These are phyloP conservation scores for Camellia sinensis DNA, from an alignment of 148 eudicot genomes.

Conservation along the genomic window DNA sequence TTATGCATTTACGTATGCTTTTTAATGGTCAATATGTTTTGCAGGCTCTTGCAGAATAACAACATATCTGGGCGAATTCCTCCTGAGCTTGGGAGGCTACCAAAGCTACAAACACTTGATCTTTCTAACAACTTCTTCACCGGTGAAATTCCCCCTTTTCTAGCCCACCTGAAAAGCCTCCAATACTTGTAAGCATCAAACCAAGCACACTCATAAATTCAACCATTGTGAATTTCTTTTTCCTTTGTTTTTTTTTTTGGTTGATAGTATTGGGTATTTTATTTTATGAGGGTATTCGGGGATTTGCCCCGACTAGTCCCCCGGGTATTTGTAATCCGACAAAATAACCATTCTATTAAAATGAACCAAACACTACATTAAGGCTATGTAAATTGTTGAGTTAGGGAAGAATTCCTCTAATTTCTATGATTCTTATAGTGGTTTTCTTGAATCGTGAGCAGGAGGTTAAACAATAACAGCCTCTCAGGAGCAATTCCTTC, in stretches of 20 bases:
- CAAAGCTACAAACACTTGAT: slow-evolving; percentile 72
- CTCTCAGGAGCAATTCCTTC: slow-evolving; percentile 74
- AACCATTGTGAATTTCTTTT: background rate
- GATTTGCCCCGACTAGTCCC: too few relatives aligned
- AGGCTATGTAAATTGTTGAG: background rate
- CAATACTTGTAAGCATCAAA: slow-evolving; percentile 65
- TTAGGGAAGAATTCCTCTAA: background rate
- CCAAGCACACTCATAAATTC: background rate
- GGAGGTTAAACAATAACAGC: slow-evolving; percentile 91
- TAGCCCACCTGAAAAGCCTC: slow-evolving; percentile 57
- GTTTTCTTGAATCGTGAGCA: slow-evolving; percentile 25
- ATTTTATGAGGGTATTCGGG: too few relatives aligned
- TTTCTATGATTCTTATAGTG: background rate
- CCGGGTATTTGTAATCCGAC: too few relatives aligned
- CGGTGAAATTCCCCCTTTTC: slow-evolving; percentile 65
- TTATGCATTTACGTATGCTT: slow-evolving; percentile 15
- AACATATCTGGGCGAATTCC: slow-evolving; percentile 81
- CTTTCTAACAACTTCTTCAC: slow-evolving; percentile 64
- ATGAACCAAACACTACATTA: too few relatives aligned
- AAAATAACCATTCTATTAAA: too few relatives aligned
- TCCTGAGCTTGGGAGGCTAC: slow-evolving; percentile 61
- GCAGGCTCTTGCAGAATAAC: slow-evolving; percentile 81
- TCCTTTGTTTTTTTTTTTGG: too few relatives aligned
- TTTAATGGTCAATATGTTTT: background rate
- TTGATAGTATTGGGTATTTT: too few relatives aligned